Base-by-base conservation (phyloP, 169 alveolate genomes). In the Plasmodium cynomolgi region DNA sequence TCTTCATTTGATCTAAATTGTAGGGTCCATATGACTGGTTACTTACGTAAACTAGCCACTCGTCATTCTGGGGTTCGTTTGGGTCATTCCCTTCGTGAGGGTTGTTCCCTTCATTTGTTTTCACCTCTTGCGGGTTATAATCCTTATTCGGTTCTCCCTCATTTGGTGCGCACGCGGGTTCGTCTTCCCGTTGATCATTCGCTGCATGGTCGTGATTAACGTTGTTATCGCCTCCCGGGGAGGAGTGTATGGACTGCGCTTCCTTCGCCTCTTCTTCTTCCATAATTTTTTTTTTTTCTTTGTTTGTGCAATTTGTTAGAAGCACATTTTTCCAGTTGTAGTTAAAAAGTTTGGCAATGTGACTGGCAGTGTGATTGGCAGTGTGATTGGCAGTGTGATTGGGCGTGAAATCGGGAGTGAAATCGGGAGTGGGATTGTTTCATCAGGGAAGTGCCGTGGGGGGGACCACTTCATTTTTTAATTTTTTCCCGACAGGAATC, bases 1-100 rank as follows among this genome's bases (percentile, higher is more conserved):
- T 31, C n/a, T 81, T 81, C 39, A 91, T 50, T 73, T 91, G 86
- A 31, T 91, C 73, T 81, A 91, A 72, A 34, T 71, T 47, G 74
- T 81, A 91, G 15, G 95, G 95, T 0, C 95, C 95, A 81, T 91
- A 82, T 5, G 95, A 81, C 7, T 44, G 74, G 79, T 91, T 91
- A 56, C 29, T 47, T 44, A 82, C 84, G 62, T 91, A 91, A 81
- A 91, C 41, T 9, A 81, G 11, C 95, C 95, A 81, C 31, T 88
- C 90, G 26, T 84, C 83, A 15, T 50, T 33, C 33, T 58, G 71
- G 6, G 47, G 23, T 47, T 81, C 58, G 5, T 6, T 81, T 47
- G 33, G 47, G 62, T 2, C 17, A 20, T 86, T 31, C 13, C 71
- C 81, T 39, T 47, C 58, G 58, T 47, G 3, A 0, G n/a, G 3